Conservation (phyloP, 2,329 filamentous ascomycete genomes). For the Pseudogymnoascus sp. region DNA sequence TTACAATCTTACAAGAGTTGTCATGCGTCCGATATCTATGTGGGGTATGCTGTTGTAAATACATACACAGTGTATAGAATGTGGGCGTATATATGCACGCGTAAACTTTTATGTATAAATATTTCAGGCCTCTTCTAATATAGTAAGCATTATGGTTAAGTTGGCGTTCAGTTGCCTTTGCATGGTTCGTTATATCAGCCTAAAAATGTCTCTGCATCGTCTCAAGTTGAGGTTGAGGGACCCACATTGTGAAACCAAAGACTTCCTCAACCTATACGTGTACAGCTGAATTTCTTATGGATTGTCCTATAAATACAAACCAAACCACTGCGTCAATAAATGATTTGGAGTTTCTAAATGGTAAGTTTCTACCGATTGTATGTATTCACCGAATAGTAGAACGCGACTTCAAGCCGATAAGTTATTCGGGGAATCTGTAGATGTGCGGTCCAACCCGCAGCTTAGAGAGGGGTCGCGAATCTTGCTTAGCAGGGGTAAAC, state of each 20-base stretch:
- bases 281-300: neutral
- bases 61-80: neutral
- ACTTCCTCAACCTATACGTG: neutral
- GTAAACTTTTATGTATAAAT: neutral
- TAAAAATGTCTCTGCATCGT: neutral
- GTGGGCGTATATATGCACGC: neutral
- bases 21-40: neutral
- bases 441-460: neutral
- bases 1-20: neutral
- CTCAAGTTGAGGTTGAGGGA: neutral
- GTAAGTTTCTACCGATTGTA: neutral
- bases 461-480: neutral
- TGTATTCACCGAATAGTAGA: neutral
- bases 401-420: neutral
- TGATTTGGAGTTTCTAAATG: neutral
- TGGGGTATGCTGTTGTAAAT: neutral
- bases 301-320: neutral
- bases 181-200: neutral
- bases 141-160: neutral
- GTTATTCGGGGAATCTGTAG: neutral
- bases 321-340: neutral
- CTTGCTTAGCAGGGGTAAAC: neutral
- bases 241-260: neutral
- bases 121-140: neutral
- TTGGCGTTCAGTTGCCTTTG: neutral